Evolutionary conservation across 306 rosid species (phyloP).

Genomic region (Sphenostylis stenocarpa): DNA sequence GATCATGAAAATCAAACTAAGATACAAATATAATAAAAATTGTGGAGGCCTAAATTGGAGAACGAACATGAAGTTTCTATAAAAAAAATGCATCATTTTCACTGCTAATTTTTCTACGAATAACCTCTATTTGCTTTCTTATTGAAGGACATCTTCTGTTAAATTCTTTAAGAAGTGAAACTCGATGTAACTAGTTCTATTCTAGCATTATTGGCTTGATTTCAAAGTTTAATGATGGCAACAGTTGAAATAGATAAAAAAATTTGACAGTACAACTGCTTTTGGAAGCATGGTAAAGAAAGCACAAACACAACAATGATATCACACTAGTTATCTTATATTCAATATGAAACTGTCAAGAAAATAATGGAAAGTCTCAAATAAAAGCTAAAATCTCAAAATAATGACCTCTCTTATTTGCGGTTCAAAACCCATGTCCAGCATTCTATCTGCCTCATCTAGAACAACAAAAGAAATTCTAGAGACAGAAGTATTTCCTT

Average conservation of each 20-base stretch:
- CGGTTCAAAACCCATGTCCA: constrained; percentile 95
- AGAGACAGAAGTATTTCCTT: constrained; percentile 77
- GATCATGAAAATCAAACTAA: constrained; percentile 24
- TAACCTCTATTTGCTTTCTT: constrained; percentile 13
- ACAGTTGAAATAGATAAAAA: not conserved
- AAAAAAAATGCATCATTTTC: not conserved
- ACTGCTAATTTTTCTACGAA: not conserved
- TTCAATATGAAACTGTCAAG: not conserved
- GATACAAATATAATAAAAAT: constrained; percentile 22
- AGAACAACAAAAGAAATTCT: constrained; percentile 83
- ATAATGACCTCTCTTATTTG: constrained; percentile 75
- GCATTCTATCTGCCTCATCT: constrained; percentile 94
- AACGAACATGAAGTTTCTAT: not conserved
- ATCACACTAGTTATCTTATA: not conserved
- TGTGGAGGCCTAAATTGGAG: not conserved
- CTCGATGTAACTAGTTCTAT: not conserved
- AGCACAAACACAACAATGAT: constrained; percentile 15
- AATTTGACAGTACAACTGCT: constrained; percentile 20
- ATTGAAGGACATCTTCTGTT: not conserved
- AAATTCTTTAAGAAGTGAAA: constrained; percentile 2
- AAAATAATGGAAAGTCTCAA: not conserved
- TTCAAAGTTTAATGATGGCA: constrained; percentile 6
- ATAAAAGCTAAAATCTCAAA: not conserved
- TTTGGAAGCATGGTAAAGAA: constrained; percentile 20
- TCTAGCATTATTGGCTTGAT: not conserved